Percentiles rank a stretch among this genome's conserved stretches.
Evolutionary conservation across 441 rosid genomes (phyloP).

Genomic region (Pelargonium cotyledonis): DNA sequence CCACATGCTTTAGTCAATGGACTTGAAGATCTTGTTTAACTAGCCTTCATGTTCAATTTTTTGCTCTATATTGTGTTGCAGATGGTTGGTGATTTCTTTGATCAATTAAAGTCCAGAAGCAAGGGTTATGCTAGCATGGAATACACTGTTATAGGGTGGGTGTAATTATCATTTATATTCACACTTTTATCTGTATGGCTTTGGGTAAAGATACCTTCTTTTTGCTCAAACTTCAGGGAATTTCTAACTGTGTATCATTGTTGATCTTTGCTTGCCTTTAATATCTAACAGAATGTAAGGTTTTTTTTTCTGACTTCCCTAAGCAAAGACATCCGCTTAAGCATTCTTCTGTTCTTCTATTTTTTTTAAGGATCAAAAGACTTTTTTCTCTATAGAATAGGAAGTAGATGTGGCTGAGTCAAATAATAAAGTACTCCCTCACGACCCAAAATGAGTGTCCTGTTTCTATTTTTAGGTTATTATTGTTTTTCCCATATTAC

Average conservation of each 20-base stretch:
- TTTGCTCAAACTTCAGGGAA: not conserved
- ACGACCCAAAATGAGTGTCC: too few relatives aligned
- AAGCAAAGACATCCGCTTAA: too few relatives aligned
- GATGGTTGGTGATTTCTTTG: conserved; percentile 99
- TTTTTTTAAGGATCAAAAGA: not conserved
- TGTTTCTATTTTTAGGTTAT: too few relatives aligned
- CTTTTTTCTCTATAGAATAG: too few relatives aligned
- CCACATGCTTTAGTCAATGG: conserved; percentile 9
- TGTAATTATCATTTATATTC: conserved; percentile 6
- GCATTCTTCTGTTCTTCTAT: too few relatives aligned
- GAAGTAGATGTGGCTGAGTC: too few relatives aligned
- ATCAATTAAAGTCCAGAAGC: conserved; percentile 86
- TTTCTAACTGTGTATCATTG: not conserved
- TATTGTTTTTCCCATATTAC: too few relatives aligned
- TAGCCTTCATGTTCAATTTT: conserved; percentile 16
- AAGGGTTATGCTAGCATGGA: conserved; percentile 99
- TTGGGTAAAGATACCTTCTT: not conserved
- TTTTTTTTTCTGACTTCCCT: too few relatives aligned
- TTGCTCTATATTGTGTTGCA: conserved; percentile 28
- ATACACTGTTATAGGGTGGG: conserved; percentile 74
- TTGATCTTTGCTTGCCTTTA: not conserved
- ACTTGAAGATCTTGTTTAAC: not conserved
- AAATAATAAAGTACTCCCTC: too few relatives aligned
- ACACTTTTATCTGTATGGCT: not conserved
- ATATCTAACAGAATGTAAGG: not conserved